These are phyloP conservation scores for Passiflora organensis DNA, from an alignment of 345 rosid genomes.

Conservation along the genomic window DNA sequence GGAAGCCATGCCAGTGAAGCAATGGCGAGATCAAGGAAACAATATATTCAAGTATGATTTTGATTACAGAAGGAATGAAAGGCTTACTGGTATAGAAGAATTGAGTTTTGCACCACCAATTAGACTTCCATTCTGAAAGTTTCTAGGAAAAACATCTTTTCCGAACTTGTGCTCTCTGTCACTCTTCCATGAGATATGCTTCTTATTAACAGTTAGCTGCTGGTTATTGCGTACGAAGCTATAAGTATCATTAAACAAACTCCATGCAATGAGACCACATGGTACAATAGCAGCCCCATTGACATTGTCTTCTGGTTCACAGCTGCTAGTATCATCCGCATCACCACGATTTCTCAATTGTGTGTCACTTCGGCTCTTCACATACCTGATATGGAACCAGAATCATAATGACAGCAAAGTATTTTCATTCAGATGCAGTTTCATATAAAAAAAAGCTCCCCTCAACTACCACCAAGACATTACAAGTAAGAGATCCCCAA, in stretches of 20 bases:
- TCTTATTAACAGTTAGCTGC: conserved; percentile 53
- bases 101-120: conserved; percentile 52
- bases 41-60: too few relatives aligned
- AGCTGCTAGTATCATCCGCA: conserved; percentile 34
- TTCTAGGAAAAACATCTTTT: conserved; percentile 63
- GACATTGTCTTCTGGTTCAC: conserved; percentile 60
- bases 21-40: too few relatives aligned
- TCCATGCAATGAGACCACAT: conserved; percentile 99
- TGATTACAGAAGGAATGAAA: too few relatives aligned
- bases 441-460: too few relatives aligned
- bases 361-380: conserved; percentile 81
- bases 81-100: conserved; percentile 55
- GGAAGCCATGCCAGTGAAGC: too few relatives aligned
- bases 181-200: conserved; percentile 86
- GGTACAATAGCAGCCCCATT: conserved; percentile 61
- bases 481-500: too few relatives aligned
- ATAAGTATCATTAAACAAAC: conserved; percentile 92
- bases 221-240: conserved; percentile 40
- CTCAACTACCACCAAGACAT: too few relatives aligned
- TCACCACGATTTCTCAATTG: conserved; percentile 45
- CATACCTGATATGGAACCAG: conserved; percentile 56
- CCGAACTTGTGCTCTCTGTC: conserved; percentile 92
- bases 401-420: not conserved
- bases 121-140: conserved; percentile 66
- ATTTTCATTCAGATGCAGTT: too few relatives aligned